Evolutionary conservation across 805 yeast genomes (phyloP), one percentile per base, ranked within the genome.

Genomic region (Nakazawaea siamensis): DNA sequence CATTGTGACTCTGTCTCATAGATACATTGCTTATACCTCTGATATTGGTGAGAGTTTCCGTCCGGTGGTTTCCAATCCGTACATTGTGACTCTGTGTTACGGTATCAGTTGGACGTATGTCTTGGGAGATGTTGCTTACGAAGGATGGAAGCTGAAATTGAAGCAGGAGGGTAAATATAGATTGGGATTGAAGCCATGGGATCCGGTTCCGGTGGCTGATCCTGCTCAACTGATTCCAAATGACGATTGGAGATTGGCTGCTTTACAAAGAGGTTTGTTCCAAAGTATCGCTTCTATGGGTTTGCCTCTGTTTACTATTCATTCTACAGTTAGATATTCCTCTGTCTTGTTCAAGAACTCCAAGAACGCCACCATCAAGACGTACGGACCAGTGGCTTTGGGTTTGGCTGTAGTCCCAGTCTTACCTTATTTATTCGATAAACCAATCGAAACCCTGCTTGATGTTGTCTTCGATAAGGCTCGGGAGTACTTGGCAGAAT

Each of bases 1-100:
- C 7, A 76, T 83, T 40, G 62, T 81, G 31, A 46, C 66, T 33
- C 85, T 92, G 5, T 72, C 88, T 12, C 90, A 80, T 51, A 60
- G 94, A 47, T 84, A 83, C 49, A 84, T 83, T 18, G 94, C 94
- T 1, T 83, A 84, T 56, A 82, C 94, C 2, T 80, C 88, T 0
- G 94, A 83, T 52, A 75, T 83, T 46, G 94, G 94, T 21, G 94
- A 83, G 51, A 79, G 88, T 9, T 84, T 83, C 58, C 66, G 94
- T 35, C 92, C 92, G 1, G 79, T 83, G 9, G 88, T 84, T 4
- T 20, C 23, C 10, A 79, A 76, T 47, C 87, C 88, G 1, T 43
- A 46, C 23, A 39, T 79, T n/a, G 92, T 83, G 14, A 65, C 58
- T 11, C 41, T 71, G 3, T 79, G 90, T 19, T 83, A 83, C 52